phyloP scores from a whole-genome alignment of 495 filamentous ascomycete genomes.

The Clavariopsis aquatica region DNA sequence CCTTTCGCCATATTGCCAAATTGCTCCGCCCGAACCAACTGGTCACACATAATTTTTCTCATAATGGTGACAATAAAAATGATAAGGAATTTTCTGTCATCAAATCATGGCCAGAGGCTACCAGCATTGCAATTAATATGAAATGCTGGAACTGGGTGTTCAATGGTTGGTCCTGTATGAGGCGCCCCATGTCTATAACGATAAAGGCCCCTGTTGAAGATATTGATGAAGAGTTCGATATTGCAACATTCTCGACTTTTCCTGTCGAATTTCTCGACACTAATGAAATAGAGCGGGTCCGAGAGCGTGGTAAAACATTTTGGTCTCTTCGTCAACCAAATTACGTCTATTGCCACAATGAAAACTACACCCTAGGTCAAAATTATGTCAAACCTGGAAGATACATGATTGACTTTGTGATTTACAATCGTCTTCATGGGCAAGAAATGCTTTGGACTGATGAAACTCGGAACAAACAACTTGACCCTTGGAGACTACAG shows the following conservation, averaged over 20 bases:
- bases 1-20: background rate
- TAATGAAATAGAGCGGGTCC: background rate
- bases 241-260: background rate
- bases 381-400: background rate
- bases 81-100: background rate
- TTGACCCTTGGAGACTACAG: background rate
- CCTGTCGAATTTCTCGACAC: background rate
- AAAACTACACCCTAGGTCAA: background rate
- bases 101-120: background rate
- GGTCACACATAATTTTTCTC: background rate
- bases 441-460: background rate
- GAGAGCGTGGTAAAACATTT: background rate
- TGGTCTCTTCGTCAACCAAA: background rate
- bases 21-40: background rate
- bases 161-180: background rate
- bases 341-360: background rate
- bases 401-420: slow-evolving; percentile 4
- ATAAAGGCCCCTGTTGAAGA: background rate
- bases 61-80: background rate
- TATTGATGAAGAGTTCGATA: background rate
- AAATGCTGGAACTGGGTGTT: background rate
- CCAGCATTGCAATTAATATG: background rate
- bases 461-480: background rate
- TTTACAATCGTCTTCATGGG: background rate
- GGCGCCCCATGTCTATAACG: background rate